Evolutionary conservation across 768 basidiomycete genomes (phyloP), one percentile per base, ranked within the genome.

Genomic region (Paxillus rubicundulus): DNA sequence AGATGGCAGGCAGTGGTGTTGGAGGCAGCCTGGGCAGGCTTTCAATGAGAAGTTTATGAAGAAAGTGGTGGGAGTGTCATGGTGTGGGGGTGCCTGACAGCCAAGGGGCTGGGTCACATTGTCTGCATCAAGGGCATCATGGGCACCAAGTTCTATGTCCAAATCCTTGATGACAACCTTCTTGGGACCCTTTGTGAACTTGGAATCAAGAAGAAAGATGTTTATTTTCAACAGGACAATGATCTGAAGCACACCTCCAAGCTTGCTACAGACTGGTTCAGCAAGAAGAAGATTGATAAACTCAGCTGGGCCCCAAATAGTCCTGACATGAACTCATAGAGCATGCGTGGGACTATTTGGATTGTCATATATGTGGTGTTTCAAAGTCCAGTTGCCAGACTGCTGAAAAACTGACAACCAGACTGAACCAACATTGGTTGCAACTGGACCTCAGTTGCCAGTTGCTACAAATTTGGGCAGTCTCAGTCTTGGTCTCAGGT

Each of bases 221-320:
- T 32, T 32, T 32, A 61, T 47, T 73, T 71, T 47, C 66, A 70
- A 47, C 72, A 75, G 18, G 71, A 76, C 52, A 72, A 71, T 41
- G 58, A 74, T 59, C 71, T 63, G 9, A 75, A 74, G 58, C 73
- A 74, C 59, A 73, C 59, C 2, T 56, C 62, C 16, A 58, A 60
- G 37, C 16, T 65, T 13, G 63, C 61, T 9, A 37, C 52, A 21
- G 49, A 46, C 2, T 76, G 71, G 69, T 70, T 75, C 45, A 7
- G 38, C 10, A 46, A 68, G 13, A 53, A 73, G 18, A 33, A 65
- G 27, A 33, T 73, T 20, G 24, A 61, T 38, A 41, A 61, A 9
- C 50, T 75, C 7, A n/a, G 24, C 1, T 76, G n/a, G 72, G 72
- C 66, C 10, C 49, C 72, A 3, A 55, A 53, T 33, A 67, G 64